Base-by-base conservation (phyloP, 306 rosid species). In the Medicago lupulina region DNA sequence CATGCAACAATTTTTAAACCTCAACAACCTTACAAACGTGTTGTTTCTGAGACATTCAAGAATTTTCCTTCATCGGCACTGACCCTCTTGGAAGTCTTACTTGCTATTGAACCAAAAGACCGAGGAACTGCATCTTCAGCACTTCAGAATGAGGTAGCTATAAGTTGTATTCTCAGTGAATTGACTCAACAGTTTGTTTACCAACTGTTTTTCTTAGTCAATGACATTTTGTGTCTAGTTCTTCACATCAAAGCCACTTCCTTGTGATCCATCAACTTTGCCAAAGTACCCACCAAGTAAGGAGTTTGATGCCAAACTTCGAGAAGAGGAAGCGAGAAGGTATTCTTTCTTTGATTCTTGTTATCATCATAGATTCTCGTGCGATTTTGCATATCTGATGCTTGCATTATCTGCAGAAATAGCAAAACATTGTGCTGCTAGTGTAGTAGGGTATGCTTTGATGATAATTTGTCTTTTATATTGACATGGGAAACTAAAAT, bases 1-100 rank as follows among this genome's bases (percentile, higher is more conserved):
- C 90, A 90, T 83, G 91, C 92, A 34, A 90, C 96, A 49, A 86
- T 88, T 73, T 90, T 93, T 76, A 90, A 90, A 83, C 98, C 98
- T 68, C 88, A 87, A 61, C 93, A 90, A 36, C 93, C 96, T 73
- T 93, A 93, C 83, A 87, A 76, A 82, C 83, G 91, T 28, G 75
- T 79, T 73, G 83, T 93, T 87, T 80, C 88, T 44, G 89, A 93
- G 76, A 79, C 88, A 51, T 93, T 87, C 80, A 87, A 84, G 81
- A 86, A 89, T 80, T 84, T 90, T 21, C 95, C 97, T 66, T 51
- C 44, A 47, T 86, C 93, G 4, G 80, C 91, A 19, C 61, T 90
- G 78, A 84, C 88, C 40, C 87, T 93, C 40, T 74, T 90, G 76
- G 96, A 87, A 28, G 85, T 85, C 50, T 95, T 93, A 82, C 98